Conservation (phyloP, 2,329 filamentous ascomycete species). For the Colletotrichum agaves region DNA sequence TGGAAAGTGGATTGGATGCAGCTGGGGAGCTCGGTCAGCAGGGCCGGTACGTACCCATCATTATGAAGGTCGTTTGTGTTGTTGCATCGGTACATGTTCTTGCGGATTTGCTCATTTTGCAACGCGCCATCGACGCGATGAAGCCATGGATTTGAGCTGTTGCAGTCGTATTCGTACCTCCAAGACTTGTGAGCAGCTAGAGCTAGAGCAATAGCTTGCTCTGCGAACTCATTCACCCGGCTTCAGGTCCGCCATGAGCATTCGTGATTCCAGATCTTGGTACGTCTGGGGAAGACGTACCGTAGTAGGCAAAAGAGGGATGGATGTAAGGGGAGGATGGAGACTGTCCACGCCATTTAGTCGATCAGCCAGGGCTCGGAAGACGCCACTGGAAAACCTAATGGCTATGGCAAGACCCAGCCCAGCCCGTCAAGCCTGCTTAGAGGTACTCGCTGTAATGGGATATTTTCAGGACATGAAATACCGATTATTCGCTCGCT, state of each 20-base stretch:
- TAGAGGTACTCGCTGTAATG: background rate
- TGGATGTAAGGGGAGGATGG: slow-evolving; percentile 15
- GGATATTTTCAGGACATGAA: background rate
- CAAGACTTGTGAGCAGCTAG: background rate
- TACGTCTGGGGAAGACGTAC: slow-evolving; percentile 1
- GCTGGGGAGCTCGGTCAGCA: slow-evolving; percentile 14
- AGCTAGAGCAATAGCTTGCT: slow-evolving; percentile 3
- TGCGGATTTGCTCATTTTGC: background rate
- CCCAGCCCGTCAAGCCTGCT: background rate
- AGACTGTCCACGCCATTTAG: slow-evolving; percentile 29
- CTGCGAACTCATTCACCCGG: background rate
- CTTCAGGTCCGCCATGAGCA: too few relatives aligned
- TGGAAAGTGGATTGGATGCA: slow-evolving; percentile 36
- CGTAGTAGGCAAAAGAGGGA: slow-evolving; percentile 8
- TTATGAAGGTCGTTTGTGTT: background rate
- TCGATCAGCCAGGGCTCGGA: slow-evolving; percentile 23
- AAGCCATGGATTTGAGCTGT: slow-evolving; percentile 2
- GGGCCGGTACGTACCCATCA: slow-evolving; percentile 9
- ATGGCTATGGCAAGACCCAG: slow-evolving; percentile 3
- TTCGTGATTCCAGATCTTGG: too few relatives aligned
- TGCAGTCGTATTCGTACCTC: background rate
- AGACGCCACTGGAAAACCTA: slow-evolving; percentile 22
- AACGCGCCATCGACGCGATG: slow-evolving; percentile 19
- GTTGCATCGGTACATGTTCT: slow-evolving; percentile 3
- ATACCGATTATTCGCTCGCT: background rate